phyloP scores from a whole-genome alignment of 495 filamentous ascomycete species.

The Xylaria nigripes region DNA sequence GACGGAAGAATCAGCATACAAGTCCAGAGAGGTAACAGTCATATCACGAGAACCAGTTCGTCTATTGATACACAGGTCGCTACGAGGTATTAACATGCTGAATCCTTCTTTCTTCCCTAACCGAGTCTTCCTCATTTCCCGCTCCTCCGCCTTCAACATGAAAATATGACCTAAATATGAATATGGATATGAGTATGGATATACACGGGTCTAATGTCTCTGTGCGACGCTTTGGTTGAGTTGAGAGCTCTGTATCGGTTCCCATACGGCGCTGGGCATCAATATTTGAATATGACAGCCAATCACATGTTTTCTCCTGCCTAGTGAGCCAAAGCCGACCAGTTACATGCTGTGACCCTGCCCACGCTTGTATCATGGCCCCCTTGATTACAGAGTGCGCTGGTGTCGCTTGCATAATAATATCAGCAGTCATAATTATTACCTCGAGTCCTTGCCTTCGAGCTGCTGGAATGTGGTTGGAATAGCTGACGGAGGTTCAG shows the following conservation, averaged over 20 bases:
- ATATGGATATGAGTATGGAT: constrained; percentile 1
- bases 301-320: neutral
- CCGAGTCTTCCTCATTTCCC: neutral
- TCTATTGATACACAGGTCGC: constrained; percentile 8
- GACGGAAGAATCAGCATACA: no score
- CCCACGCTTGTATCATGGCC: constrained; percentile 1
- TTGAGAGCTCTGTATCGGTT: constrained; percentile 8
- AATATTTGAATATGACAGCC: neutral
- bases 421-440: neutral
- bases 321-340: neutral
- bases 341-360: neutral
- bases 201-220: constrained; percentile 2
- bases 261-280: neutral
- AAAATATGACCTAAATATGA: neutral
- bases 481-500: constrained; percentile 18
- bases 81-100: neutral
- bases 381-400: constrained; percentile 5
- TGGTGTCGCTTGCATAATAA: neutral
- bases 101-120: neutral
- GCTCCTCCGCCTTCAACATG: neutral
- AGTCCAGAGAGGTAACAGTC: no score
- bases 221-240: constrained; percentile 8
- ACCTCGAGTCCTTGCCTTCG: constrained; percentile 16
- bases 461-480: constrained; percentile 19
- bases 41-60: neutral